Conservation (phyloP, 2,329 filamentous ascomycete species). For the Fusarium compactum region DNA sequence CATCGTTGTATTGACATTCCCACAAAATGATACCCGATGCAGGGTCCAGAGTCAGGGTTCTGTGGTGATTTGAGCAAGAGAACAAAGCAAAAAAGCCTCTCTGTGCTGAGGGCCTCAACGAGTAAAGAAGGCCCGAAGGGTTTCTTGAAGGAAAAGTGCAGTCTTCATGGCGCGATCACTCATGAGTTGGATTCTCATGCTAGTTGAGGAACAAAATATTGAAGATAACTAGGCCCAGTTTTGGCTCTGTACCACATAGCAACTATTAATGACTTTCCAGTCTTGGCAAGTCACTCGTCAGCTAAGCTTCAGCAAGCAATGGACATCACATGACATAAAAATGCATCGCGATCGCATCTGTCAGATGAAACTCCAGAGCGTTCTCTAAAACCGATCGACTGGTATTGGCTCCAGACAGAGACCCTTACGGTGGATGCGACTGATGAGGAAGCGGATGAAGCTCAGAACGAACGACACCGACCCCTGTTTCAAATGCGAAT, state of each 20-base stretch:
- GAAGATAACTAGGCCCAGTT: constrained; percentile 9
- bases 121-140: constrained; percentile 17
- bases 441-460: constrained; percentile 24
- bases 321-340: constrained; percentile 38
- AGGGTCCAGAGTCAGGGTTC: constrained; percentile 32
- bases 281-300: constrained; percentile 15
- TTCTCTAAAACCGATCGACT: constrained; percentile 12
- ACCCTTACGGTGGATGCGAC: constrained; percentile 22
- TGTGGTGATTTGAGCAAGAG: neutral
- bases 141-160: constrained; percentile 5
- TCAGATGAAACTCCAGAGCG: constrained; percentile 21
- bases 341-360: constrained; percentile 16
- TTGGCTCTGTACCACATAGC: constrained; percentile 30
- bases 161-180: neutral
- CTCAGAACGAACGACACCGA: constrained; percentile 36
- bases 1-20: constrained; percentile 19
- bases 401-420: constrained; percentile 12
- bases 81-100: constrained; percentile 20
- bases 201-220: neutral
- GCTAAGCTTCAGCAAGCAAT: constrained; percentile 4
- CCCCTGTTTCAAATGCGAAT: constrained; percentile 48
- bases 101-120: constrained; percentile 9
- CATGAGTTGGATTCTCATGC: neutral
- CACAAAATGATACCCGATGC: constrained; percentile 32
- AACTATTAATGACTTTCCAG: constrained; percentile 25